Evolutionary conservation across 1,284 basidiomycete genomes (phyloP), one percentile per base, ranked within the genome.

Genomic region (Ganoderma leucocontextum): DNA sequence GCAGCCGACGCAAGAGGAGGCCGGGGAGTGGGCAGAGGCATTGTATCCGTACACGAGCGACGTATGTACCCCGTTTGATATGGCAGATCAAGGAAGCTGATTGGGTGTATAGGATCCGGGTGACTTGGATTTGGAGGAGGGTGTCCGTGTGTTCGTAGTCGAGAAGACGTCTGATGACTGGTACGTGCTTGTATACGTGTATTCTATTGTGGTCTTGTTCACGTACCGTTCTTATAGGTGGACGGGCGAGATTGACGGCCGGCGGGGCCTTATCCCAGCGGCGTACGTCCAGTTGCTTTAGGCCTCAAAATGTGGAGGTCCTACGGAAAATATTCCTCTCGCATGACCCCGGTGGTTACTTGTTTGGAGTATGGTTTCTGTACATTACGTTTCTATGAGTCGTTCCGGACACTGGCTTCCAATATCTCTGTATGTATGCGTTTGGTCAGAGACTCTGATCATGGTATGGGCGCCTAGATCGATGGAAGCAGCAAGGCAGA

Each of bases 11-110:
- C 83, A 86, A 66, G 82, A 82, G 67, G 78, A 76, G 13, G 76
- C 81, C 39, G 92, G 90, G 12, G 91, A 92, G 70, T 94, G 92
- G 92, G 92, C 87, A 13, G 89, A 94, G 74, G 92, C 84, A 4
- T 72, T 93, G 78, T 94, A 94, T 76, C 91, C 92, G 70, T 94
- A 92, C 79, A 80, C 81, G 52, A 89, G 91, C 66, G 81, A 83
- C 72, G 92, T 93, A 71, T 62, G 86, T 81, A 3, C 12, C 17
- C 12, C 33, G 12, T 22, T 12, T 29, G 39, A 19, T 44, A 12
- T 33, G 4, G 38, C 2, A 22, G 38, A 19, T 8, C n/a, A 7
- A 53, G 35, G 12, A 49, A 22, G 53, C 64, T 52, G 42, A 62
- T 60, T 22, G 55, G 38, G 25, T 19, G 29, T 57, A 10, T 63